A percentile compares a stretch with the other conserved stretches of the same genome.
These are phyloP conservation scores for Otatea glauca DNA, from an alignment of 176 grass and related monocot genomes.

Conservation along the genomic window DNA sequence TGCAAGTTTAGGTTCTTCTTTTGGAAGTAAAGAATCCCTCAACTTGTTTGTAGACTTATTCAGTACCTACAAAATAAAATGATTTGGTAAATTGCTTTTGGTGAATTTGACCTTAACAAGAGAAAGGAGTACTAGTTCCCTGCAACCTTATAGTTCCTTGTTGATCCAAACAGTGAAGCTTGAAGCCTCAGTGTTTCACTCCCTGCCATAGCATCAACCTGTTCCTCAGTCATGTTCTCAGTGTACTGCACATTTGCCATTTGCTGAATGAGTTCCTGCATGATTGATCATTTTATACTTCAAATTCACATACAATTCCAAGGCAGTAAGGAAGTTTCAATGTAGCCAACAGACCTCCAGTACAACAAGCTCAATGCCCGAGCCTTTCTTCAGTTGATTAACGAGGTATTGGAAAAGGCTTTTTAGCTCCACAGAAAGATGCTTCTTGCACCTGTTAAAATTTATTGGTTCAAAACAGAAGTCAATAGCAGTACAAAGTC, in stretches of 20 bases:
- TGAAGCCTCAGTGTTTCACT: conserved; percentile 92
- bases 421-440: conserved; percentile 92
- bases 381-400: conserved; percentile 93
- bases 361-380: conserved; percentile 89
- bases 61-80: conserved; percentile 63
- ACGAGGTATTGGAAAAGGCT: conserved; percentile 98
- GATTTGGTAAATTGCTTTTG: neutral
- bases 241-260: conserved; percentile 99
- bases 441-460: conserved; percentile 91
- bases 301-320: conserved; percentile 26
- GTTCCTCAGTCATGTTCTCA: conserved; percentile 98
- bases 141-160: conserved; percentile 88
- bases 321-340: conserved; percentile 24
- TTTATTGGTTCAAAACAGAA: conserved; percentile 26
- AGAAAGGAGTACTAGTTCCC: conserved; percentile 9
- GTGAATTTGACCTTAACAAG: conserved; percentile 19
- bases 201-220: conserved; percentile 95
- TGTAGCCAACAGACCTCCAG: conserved; percentile 65
- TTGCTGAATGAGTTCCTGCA: conserved; percentile 98
- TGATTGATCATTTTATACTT: conserved; percentile 18
- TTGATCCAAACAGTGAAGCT: conserved; percentile 80
- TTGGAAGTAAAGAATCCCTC: conserved; percentile 81
- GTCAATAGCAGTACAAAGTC: conserved; percentile 29
- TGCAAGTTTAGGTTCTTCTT: conserved; percentile 94
- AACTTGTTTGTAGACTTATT: conserved; percentile 93